Percentiles rank a stretch among this genome's conserved stretches.
Evolutionary conservation across 345 rosid genomes (phyloP).

Genomic region (Rhodamnia argentea): DNA sequence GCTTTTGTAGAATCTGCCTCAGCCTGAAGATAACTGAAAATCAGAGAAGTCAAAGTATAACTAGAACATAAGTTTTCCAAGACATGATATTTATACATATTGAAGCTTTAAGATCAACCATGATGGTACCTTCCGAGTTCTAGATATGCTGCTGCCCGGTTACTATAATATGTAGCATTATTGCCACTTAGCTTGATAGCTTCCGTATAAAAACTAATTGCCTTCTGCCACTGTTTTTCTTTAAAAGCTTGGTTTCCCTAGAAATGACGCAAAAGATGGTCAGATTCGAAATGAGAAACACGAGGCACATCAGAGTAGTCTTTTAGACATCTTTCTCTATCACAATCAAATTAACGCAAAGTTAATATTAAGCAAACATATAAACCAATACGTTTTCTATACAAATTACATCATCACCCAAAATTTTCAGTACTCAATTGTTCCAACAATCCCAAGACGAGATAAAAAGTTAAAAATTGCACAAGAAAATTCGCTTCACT

Average conservation of each 20-base stretch:
- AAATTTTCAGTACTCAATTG: background rate
- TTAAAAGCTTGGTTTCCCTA: slow-evolving; percentile 97
- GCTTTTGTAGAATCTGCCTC: slow-evolving; percentile 87
- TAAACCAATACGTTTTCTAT: background rate
- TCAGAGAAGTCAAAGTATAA: slow-evolving; percentile 22
- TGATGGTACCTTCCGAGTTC: slow-evolving; percentile 55
- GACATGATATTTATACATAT: background rate
- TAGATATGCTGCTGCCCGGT: slow-evolving; percentile 97
- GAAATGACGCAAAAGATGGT: background rate
- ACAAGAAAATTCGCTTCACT: background rate
- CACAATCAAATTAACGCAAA: background rate
- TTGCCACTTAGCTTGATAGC: slow-evolving; percentile 73
- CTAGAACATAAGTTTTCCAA: background rate
- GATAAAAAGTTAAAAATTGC: background rate
- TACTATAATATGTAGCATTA: slow-evolving; percentile 86
- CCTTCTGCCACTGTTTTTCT: slow-evolving; percentile 81
- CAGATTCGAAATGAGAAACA: background rate
- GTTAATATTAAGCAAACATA: background rate
- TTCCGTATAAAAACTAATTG: slow-evolving; percentile 68
- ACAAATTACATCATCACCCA: background rate
- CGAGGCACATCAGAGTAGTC: background rate
- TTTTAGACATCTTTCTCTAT: background rate
- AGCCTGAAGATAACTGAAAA: slow-evolving; percentile 76
- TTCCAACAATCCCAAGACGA: background rate
- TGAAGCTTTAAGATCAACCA: background rate